Conservation (phyloP, 768 basidiomycete genomes). For the Candolleomyces aberdarensis region DNA sequence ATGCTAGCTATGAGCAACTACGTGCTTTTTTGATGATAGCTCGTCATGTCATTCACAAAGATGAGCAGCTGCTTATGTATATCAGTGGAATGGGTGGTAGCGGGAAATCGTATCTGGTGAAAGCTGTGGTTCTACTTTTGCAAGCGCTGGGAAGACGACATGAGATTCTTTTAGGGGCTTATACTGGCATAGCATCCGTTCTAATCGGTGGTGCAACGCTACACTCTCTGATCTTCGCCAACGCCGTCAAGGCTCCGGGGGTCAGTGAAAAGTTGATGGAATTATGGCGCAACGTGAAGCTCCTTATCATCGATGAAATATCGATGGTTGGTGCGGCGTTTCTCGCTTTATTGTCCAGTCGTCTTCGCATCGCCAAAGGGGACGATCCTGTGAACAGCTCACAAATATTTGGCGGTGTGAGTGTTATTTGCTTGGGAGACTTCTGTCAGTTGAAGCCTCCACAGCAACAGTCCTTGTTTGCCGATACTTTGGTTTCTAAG, state of each 20-base stretch:
- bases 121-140: constrained; percentile 17
- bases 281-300: constrained; percentile 18
- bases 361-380: constrained; percentile 19
- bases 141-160: background rate
- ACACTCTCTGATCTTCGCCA: constrained; percentile 21
- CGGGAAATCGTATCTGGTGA: constrained; percentile 25
- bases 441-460: constrained; percentile 14
- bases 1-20: background rate
- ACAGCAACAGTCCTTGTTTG: constrained; percentile 15
- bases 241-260: background rate
- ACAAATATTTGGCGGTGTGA: constrained; percentile 25
- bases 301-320: constrained; percentile 17
- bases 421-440: constrained; percentile 27
- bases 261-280: background rate
- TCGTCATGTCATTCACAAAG: constrained; percentile 1
- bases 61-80: constrained; percentile 20
- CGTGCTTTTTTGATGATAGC: constrained; percentile 5
- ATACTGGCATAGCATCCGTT: constrained; percentile 26
- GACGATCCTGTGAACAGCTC: background rate
- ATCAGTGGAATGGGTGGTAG: constrained; percentile 26
- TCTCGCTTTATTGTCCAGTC: constrained; percentile 17
- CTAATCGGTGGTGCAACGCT: constrained; percentile 26
- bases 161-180: constrained; percentile 20
- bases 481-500: background rate
- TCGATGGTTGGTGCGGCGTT: constrained; percentile 18